Conservation (phyloP, 2,329 filamentous ascomycete species). For the Diaporthe helianthi region DNA sequence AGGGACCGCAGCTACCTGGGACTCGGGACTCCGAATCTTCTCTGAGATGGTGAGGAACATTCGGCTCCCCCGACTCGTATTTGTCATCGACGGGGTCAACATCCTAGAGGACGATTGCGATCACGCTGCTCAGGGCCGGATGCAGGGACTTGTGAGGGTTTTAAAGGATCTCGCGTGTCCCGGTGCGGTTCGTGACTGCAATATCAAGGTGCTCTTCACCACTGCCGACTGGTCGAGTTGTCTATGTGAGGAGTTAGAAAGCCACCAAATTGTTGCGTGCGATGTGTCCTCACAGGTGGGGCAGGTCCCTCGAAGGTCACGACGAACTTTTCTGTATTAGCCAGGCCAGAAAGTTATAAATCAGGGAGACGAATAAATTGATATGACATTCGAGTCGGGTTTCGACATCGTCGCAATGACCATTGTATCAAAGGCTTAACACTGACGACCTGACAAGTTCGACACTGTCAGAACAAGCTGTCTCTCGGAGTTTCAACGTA, state of each 20-base stretch:
- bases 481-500: too few species aligned
- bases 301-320: not conserved
- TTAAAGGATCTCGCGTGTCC: not conserved
- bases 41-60: not conserved
- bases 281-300: not conserved
- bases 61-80: not conserved
- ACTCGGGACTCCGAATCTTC: not conserved
- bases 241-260: not conserved
- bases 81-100: not conserved
- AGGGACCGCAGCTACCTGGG: not conserved
- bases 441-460: too few species aligned
- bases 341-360: too few species aligned
- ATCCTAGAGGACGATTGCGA: not conserved
- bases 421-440: too few species aligned
- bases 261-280: not conserved
- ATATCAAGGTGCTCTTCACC: not conserved
- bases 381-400: too few species aligned
- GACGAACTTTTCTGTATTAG: not conserved
- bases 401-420: too few species aligned
- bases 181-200: not conserved
- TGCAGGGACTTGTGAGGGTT: not conserved
- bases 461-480: too few species aligned
- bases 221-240: not conserved
- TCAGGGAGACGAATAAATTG: too few species aligned
- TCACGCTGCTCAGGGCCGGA: not conserved